These are phyloP conservation scores for Suillus clintonianus DNA, from an alignment of 768 basidiomycete species.

Conservation along the genomic window DNA sequence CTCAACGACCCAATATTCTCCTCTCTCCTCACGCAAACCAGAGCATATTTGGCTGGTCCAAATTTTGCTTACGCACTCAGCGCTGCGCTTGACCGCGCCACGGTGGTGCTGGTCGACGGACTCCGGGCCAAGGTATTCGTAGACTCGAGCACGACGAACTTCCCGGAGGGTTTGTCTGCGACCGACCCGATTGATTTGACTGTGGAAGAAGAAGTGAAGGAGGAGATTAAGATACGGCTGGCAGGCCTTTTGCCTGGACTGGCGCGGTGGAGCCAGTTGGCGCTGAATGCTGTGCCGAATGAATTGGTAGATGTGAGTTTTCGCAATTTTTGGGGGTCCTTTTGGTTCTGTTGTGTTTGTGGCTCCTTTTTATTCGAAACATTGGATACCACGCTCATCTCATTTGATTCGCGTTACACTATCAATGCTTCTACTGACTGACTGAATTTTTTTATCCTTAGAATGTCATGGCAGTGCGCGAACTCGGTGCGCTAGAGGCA, in stretches of 20 bases:
- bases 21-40: slow-evolving; percentile 69
- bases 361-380: background rate
- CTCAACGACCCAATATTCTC: slow-evolving; percentile 47
- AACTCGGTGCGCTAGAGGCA: slow-evolving; percentile 69
- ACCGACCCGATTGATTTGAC: slow-evolving; percentile 21
- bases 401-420: background rate
- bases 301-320: slow-evolving; percentile 79
- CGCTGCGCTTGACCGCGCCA: slow-evolving; percentile 70
- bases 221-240: slow-evolving; percentile 60
- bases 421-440: slow-evolving; percentile 1
- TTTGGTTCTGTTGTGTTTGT: background rate
- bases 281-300: slow-evolving; percentile 70
- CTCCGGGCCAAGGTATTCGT: slow-evolving; percentile 68
- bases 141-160: slow-evolving; percentile 21
- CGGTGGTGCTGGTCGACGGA: slow-evolving; percentile 60
- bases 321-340: background rate
- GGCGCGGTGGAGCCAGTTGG: slow-evolving; percentile 73
- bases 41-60: slow-evolving; percentile 56
- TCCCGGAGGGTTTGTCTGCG: slow-evolving; percentile 11
- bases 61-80: slow-evolving; percentile 76
- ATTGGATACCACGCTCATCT: background rate
- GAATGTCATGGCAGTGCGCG: slow-evolving; percentile 63
- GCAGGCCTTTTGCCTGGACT: slow-evolving; percentile 82
- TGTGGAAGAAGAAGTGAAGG: slow-evolving; percentile 8
- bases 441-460: slow-evolving; percentile 24